Percentiles rank a stretch among this genome's conserved stretches.
Evolutionary conservation across 441 rosid genomes (phyloP).

Genomic region (Mallotus japonicus): DNA sequence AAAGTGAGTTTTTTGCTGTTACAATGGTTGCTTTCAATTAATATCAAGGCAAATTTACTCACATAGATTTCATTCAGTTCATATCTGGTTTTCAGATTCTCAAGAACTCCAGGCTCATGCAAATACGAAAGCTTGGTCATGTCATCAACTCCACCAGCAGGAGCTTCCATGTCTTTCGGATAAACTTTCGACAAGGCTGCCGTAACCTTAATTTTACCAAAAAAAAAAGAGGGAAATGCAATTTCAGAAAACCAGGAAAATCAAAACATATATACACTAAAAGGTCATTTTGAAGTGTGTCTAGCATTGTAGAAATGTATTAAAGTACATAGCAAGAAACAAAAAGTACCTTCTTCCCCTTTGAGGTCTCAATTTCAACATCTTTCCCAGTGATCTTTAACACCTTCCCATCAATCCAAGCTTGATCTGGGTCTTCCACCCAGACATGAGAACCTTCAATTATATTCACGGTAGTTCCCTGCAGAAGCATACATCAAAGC

Average conservation of each 20-base stretch:
- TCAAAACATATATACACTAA: not conserved
- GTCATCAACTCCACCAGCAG: slow-evolving; percentile 98
- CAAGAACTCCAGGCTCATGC: slow-evolving; percentile 97
- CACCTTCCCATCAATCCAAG: slow-evolving; percentile 87
- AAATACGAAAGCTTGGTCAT: slow-evolving; percentile 96
- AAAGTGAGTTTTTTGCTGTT: not conserved
- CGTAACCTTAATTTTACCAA: slow-evolving; percentile 46
- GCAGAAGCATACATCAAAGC: slow-evolving; percentile 28
- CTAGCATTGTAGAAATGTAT: not conserved
- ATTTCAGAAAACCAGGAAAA: slow-evolving; percentile 8
- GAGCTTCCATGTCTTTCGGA: slow-evolving; percentile 93
- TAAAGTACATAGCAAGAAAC: not conserved
- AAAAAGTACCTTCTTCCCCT: slow-evolving; percentile 62
- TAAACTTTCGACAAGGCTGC: slow-evolving; percentile 68
- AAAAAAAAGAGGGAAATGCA: not conserved
- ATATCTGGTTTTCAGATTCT: slow-evolving; percentile 78
- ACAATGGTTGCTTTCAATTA: not conserved
- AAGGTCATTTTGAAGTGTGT: too few relatives aligned
- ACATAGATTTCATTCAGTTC: slow-evolving; percentile 96
- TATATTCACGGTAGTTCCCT: slow-evolving; percentile 86
- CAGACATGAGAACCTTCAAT: slow-evolving; percentile 89
- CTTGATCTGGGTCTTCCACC: slow-evolving; percentile 69
- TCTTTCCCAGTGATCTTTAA: slow-evolving; percentile 61
- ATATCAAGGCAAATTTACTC: slow-evolving; percentile 27
- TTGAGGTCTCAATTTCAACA: slow-evolving; percentile 44